These are phyloP conservation scores for Podospora tetraspora DNA, from an alignment of 495 filamentous ascomycete species.

Conservation along the genomic window DNA sequence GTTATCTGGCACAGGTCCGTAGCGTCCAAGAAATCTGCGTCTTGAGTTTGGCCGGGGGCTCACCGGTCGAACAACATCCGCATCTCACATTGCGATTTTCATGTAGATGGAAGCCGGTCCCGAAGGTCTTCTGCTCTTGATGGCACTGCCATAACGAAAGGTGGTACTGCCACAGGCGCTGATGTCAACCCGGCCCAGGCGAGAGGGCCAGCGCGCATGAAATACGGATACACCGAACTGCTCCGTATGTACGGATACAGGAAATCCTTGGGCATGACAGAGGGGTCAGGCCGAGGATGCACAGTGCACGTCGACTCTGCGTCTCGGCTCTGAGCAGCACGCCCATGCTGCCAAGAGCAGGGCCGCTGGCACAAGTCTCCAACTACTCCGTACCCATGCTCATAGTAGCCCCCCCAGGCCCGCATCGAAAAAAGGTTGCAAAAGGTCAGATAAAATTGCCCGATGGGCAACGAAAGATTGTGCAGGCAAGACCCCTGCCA, in stretches of 20 bases:
- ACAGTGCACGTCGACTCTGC: no score
- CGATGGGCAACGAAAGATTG: conserved; percentile 30
- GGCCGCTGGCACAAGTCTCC: conserved; percentile 4
- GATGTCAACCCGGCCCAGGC: neutral
- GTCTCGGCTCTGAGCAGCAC: neutral
- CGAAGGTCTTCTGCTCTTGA: neutral
- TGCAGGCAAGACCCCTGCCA: conserved; percentile 28
- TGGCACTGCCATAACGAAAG: neutral
- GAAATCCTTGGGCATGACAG: neutral
- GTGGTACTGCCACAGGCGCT: neutral
- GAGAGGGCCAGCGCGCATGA: neutral
- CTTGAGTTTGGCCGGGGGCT: no score
- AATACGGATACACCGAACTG: neutral
- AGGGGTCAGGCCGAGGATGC: neutral
- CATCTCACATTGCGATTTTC: neutral
- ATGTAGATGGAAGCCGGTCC: no score
- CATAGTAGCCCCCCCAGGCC: neutral
- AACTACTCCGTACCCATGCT: neutral
- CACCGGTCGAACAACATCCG: neutral
- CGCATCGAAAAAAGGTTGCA: conserved; percentile 21
- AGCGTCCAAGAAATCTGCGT: neutral
- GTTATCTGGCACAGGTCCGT: no score
- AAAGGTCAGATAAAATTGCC: conserved; percentile 37
- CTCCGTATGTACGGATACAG: neutral
- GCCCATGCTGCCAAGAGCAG: neutral